Conservation (phyloP, 805 yeast species). For the Lachancea cidri region DNA sequence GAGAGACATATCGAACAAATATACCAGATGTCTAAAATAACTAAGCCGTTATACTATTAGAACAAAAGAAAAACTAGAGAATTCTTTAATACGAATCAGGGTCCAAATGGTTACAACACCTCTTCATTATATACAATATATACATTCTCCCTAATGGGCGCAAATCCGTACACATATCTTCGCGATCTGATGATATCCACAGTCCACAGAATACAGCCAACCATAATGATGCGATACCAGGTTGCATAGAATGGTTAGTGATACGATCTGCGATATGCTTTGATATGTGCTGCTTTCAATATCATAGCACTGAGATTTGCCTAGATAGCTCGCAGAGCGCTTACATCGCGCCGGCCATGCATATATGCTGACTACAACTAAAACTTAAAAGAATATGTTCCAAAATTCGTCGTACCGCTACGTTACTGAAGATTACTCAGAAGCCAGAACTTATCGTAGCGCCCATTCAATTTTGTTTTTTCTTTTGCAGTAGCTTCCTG, state of each 20-base stretch:
- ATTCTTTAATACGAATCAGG: neutral
- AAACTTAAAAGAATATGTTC: neutral
- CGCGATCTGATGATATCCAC: neutral
- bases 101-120: neutral
- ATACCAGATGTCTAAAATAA: neutral
- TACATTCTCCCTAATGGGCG: neutral
- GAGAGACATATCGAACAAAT: slow-evolving; percentile 23
- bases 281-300: neutral
- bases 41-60: no score
- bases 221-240: neutral
- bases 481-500: no score
- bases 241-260: neutral
- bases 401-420: neutral
- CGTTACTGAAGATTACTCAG: no score
- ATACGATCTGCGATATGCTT: neutral
- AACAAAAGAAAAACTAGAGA: neutral
- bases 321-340: neutral
- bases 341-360: neutral
- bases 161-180: neutral
- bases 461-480: no score
- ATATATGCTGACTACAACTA: neutral
- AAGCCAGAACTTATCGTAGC: neutral
- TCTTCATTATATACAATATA: neutral
- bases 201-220: neutral
- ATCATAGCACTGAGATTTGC: neutral